These are phyloP conservation scores for Rosa persica DNA, from an alignment of 306 rosid genomes.

Conservation along the genomic window DNA sequence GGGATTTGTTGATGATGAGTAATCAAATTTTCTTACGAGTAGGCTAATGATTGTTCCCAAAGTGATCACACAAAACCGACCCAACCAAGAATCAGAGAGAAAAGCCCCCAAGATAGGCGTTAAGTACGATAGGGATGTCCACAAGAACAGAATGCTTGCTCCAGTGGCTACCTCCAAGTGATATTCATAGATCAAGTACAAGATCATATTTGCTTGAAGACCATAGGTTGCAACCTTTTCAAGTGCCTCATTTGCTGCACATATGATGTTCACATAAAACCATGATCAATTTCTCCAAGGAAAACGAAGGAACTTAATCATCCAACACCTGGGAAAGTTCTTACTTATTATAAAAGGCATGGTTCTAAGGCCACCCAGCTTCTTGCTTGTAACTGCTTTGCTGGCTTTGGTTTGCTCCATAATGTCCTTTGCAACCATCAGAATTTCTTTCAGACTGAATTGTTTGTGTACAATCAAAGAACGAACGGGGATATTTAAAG, in stretches of 20 bases:
- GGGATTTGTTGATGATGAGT: background rate
- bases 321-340: background rate
- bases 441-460: background rate
- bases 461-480: background rate
- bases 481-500: background rate
- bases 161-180: slow-evolving; percentile 40
- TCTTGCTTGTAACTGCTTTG: slow-evolving; percentile 26
- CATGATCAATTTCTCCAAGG: background rate
- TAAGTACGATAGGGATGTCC: slow-evolving; percentile 60
- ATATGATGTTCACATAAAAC: slow-evolving; percentile 7
- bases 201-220: slow-evolving; percentile 57
- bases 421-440: slow-evolving; percentile 12
- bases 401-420: slow-evolving; percentile 40
- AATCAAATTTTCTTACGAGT: slow-evolving; percentile 32
- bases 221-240: slow-evolving; percentile 63
- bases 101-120: slow-evolving; percentile 59
- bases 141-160: slow-evolving; percentile 38
- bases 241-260: slow-evolving; percentile 58
- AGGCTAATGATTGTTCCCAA: slow-evolving; percentile 53
- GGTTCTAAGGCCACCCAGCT: slow-evolving; percentile 58
- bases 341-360: slow-evolving; percentile 74
- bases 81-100: slow-evolving; percentile 67
- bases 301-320: background rate
- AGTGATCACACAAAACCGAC: slow-evolving; percentile 59
- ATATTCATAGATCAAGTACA: slow-evolving; percentile 51